These are phyloP conservation scores for Colletotrichum musicola DNA, from an alignment of 2,329 filamentous ascomycete species.

Conservation along the genomic window DNA sequence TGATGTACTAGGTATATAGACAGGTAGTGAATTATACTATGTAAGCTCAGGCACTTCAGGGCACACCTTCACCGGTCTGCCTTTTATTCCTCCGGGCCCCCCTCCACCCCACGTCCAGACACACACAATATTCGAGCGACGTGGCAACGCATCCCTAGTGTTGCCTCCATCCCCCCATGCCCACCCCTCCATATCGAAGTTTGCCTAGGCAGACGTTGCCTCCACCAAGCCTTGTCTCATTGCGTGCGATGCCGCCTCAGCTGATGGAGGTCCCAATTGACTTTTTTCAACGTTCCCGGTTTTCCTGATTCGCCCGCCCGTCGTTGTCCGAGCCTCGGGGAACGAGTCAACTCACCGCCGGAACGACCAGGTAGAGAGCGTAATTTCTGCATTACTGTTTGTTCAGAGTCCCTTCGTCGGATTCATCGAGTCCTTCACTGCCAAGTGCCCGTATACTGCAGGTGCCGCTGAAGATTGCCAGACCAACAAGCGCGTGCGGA, in stretches of 20 bases:
- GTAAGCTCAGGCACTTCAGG: neutral
- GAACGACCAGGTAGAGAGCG: neutral
- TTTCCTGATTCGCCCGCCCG: conserved; percentile 10
- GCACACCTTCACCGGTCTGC: conserved; percentile 8
- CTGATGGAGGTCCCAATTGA: conserved; percentile 1
- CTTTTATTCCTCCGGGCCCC: neutral
- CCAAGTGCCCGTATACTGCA: too few relatives aligned
- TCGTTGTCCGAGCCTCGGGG: neutral
- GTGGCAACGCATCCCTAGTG: conserved; percentile 37
- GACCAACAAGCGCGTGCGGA: too few relatives aligned
- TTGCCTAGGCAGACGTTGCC: conserved; percentile 14
- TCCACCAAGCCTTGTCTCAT: neutral
- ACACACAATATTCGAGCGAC: conserved; percentile 26
- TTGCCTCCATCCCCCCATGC: neutral
- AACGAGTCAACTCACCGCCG: conserved; percentile 14
- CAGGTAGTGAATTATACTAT: too few relatives aligned
- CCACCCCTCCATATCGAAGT: conserved; percentile 3
- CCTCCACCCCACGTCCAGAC: conserved; percentile 5
- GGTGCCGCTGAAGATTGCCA: too few relatives aligned
- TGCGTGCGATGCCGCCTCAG: neutral
- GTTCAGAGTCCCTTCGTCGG: neutral
- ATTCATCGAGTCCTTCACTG: neutral
- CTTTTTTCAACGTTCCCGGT: neutral
- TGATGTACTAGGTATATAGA: neutral
- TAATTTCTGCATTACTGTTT: neutral